phyloP scores from a whole-genome alignment of 108 stramenopile genomes.

The Nitzschia palea region DNA sequence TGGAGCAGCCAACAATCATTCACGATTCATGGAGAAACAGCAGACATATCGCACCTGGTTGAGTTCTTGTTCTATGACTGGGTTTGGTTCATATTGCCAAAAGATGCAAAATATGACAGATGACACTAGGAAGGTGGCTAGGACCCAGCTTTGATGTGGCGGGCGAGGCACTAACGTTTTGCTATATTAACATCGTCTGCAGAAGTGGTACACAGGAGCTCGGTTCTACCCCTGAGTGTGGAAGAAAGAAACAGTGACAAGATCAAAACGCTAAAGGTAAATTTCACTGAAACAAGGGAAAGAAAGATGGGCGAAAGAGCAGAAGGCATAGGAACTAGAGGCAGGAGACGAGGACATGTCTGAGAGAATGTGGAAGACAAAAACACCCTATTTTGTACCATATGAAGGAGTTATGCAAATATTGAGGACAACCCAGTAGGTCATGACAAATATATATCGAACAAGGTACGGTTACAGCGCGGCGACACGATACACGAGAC shows the following conservation, averaged over 20 bases:
- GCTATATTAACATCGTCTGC: neutral
- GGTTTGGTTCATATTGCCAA: constrained; percentile 11
- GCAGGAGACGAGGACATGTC: too few species aligned
- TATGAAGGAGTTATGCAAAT: neutral
- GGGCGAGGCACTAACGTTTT: neutral
- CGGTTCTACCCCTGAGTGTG: neutral
- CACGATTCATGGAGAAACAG: constrained; percentile 27
- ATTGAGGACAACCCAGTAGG: neutral
- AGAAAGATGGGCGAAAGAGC: too few species aligned
- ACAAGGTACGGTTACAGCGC: constrained; percentile 33
- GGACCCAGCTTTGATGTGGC: neutral
- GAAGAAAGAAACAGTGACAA: neutral
- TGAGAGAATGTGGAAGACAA: too few species aligned
- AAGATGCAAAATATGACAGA: neutral
- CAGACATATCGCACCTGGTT: constrained; percentile 40
- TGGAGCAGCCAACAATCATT: neutral
- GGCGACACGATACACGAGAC: constrained; percentile 13
- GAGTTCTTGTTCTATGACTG: constrained; percentile 44
- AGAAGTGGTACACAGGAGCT: neutral
- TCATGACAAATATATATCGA: constrained; percentile 36
- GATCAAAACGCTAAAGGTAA: neutral
- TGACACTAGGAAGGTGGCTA: neutral
- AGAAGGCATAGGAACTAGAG: too few species aligned
- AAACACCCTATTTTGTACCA: neutral
- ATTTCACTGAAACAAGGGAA: neutral